Evolutionary conservation across 2,329 filamentous ascomycete species (phyloP).

Genomic region (Fusarium protoensiforme): DNA sequence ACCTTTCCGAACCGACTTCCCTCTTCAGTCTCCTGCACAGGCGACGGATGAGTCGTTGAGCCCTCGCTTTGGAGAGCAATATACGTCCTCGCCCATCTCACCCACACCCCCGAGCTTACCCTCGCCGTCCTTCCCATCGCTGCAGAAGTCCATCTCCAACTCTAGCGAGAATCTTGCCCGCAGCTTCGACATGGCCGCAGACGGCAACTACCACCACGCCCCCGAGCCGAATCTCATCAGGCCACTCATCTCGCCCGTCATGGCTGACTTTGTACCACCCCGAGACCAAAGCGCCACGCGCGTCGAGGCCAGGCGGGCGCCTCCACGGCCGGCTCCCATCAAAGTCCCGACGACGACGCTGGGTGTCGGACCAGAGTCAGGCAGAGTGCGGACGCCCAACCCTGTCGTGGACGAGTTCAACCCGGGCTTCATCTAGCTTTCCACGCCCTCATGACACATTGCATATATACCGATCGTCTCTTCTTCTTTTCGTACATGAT

Average conservation of each 20-base stretch:
- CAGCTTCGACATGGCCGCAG: conserved; percentile 45
- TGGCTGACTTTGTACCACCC: conserved; percentile 40
- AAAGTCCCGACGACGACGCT: conserved; percentile 42
- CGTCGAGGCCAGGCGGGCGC: conserved; percentile 47
- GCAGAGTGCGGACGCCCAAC: conserved; percentile 30
- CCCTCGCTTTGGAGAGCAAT: conserved; percentile 30
- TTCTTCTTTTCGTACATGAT: conserved; percentile 9
- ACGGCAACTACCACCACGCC: conserved; percentile 2
- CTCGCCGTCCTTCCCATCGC: conserved; percentile 50
- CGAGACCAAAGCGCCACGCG: conserved; percentile 35
- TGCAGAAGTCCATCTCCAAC: conserved; percentile 49
- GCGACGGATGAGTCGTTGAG: conserved; percentile 9
- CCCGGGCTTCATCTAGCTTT: conserved; percentile 39
- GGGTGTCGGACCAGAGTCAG: conserved; percentile 6
- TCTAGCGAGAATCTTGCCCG: conserved; percentile 47
- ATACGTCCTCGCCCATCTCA: conserved; percentile 44
- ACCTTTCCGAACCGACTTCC: conserved; percentile 35
- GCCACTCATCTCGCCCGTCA: conserved; percentile 47
- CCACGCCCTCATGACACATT: conserved; percentile 22
- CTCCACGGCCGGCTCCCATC: conserved; percentile 46
- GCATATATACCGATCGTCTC: conserved; percentile 7
- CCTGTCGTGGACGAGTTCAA: conserved; percentile 39
- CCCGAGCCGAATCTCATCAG: conserved; percentile 16
- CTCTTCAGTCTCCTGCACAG: conserved; percentile 18
- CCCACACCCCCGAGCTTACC: conserved; percentile 47